phyloP scores from a whole-genome alignment of 1,284 basidiomycete genomes.

The Porogramme epimiltina region DNA sequence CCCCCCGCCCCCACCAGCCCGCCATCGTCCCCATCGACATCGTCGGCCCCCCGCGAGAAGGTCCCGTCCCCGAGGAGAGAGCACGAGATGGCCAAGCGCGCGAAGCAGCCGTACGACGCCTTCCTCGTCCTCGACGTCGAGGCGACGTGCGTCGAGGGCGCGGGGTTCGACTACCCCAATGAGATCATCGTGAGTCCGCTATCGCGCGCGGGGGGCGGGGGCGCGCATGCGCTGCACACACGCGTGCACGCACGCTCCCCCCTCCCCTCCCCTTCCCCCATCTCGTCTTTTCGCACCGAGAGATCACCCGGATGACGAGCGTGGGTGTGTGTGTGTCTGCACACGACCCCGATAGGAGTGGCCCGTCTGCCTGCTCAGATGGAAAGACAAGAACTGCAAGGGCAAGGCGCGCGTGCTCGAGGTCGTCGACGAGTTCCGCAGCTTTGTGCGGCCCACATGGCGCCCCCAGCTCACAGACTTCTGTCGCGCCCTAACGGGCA shows the following conservation, averaged over 20 bases:
- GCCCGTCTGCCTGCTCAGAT: conserved; percentile 85
- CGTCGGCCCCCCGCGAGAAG: background rate
- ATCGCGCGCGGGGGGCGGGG: background rate
- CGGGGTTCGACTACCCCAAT: conserved; percentile 52
- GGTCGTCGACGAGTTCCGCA: conserved; percentile 80
- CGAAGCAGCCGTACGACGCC: conserved; percentile 64
- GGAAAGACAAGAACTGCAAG: conserved; percentile 65
- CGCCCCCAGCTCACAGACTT: conserved; percentile 80
- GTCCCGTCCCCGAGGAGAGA: background rate
- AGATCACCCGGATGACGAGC: too few relatives aligned
- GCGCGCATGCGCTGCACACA: too few relatives aligned
- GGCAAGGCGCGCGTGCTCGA: conserved; percentile 61
- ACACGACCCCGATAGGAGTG: conserved; percentile 61
- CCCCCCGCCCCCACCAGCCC: conserved; percentile 1
- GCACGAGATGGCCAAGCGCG: conserved; percentile 15
- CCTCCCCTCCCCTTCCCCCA: background rate
- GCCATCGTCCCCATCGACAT: background rate
- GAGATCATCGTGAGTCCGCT: conserved; percentile 82
- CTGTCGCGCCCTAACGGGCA: conserved; percentile 87
- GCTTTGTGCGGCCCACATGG: conserved; percentile 89
- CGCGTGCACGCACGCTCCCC: background rate
- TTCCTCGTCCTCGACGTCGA: conserved; percentile 88
- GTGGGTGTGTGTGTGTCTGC: background rate
- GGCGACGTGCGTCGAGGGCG: conserved; percentile 77
- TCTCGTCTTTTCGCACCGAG: too few relatives aligned